Evolutionary conservation across 441 rosid species (phyloP), one percentile per base, ranked within the genome.

Genomic region (Melastoma candidum): DNA sequence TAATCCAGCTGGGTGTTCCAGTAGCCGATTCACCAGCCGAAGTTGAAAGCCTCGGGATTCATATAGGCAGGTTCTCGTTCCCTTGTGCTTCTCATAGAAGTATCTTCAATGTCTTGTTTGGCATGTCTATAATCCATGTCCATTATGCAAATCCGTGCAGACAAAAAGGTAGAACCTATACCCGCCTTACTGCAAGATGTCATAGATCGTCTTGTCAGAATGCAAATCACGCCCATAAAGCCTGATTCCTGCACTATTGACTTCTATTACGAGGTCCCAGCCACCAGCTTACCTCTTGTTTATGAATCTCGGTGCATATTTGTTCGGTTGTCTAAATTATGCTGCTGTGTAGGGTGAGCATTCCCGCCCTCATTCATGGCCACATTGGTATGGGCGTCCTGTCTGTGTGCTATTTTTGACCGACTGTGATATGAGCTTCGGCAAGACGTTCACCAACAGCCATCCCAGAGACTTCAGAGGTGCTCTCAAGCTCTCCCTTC

Each of bases 211-310:
- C 60, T 89, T 49, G 74, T 86, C 60, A 56, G 71, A 51, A 68
- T 59, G 79, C 81, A 84, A 70, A 62, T 82, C 55, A 61, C 74
- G 61, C 70, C 82, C 26, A 59, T 70, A 69, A 89, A 80, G 70
- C 97, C 98, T 14, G 93, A 89, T 61, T 66, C 82, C 3, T 93
- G 97, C 69, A 70, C 84, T 56, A 80, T 93, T 66, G 95, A 93
- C 71, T 67, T 84, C 70, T 93, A 75, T 54, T 73, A 77, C 58
- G 93, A 88, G 98, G 98, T 86, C 47, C 48, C 11, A 59, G 50
- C 36, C 41, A 8, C 4, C 64, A 12, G 2, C 26, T 43, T 49
- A 25, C 12, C 25, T 27, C 58, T 57, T 51, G 27, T 7, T 57
- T 65, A 2, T 12, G 45, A 52, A 14, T 46, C 36, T 29, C 7